Conservation (phyloP, 768 basidiomycete genomes). For the Xerocomus spinulosus region DNA sequence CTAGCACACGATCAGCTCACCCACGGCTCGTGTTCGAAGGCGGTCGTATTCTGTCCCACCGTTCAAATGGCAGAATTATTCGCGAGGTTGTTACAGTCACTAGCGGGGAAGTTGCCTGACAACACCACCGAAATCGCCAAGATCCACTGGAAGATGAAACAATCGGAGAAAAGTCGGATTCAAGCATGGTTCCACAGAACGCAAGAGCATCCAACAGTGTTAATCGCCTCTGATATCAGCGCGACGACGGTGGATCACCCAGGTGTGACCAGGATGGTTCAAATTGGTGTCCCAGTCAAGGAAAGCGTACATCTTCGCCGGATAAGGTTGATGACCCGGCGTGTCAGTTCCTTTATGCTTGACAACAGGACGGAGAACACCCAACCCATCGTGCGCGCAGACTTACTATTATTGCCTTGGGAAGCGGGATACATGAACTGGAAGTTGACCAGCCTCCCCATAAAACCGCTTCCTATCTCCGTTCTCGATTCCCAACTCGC, state of each 20-base stretch:
- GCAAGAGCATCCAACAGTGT: slow-evolving; percentile 45
- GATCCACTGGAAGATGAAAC: slow-evolving; percentile 69
- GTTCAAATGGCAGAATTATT: slow-evolving; percentile 82
- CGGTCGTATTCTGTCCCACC: slow-evolving; percentile 80
- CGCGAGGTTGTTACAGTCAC: slow-evolving; percentile 52
- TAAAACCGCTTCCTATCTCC: slow-evolving; percentile 49
- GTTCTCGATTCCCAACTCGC: slow-evolving; percentile 10
- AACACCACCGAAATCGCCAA: slow-evolving; percentile 62
- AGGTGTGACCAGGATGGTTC: slow-evolving; percentile 83
- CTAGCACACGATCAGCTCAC: slow-evolving; percentile 84
- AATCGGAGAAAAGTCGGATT: slow-evolving; percentile 25
- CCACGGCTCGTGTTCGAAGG: slow-evolving; percentile 63
- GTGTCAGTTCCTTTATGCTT: slow-evolving; percentile 36
- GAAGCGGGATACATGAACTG: slow-evolving; percentile 65
- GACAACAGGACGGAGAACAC: background rate
- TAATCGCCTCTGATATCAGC: slow-evolving; percentile 85
- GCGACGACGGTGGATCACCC: slow-evolving; percentile 90
- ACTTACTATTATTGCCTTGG: slow-evolving; percentile 76
- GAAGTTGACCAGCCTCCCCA: slow-evolving; percentile 62
- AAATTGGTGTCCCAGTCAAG: slow-evolving; percentile 73
- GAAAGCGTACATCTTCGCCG: slow-evolving; percentile 81
- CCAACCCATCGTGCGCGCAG: slow-evolving; percentile 45
- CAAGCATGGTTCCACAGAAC: slow-evolving; percentile 11
- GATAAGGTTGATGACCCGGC: slow-evolving; percentile 81
- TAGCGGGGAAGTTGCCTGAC: slow-evolving; percentile 46